Evolutionary conservation across 2,329 filamentous ascomycete species (phyloP), one percentile per base, ranked within the genome.

Genomic region (Bipolaris bicolor): DNA sequence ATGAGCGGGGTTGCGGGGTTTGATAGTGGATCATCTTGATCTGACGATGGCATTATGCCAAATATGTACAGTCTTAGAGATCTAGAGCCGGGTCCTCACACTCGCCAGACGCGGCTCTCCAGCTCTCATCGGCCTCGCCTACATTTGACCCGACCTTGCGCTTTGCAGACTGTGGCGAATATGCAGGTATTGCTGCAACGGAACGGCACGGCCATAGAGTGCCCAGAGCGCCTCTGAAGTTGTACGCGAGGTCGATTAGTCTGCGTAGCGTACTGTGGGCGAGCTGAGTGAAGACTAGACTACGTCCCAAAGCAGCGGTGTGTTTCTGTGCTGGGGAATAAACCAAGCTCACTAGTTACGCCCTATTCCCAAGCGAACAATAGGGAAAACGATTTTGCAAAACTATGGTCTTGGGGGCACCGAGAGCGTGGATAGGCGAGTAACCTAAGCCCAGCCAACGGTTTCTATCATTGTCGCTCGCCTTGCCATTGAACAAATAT

Each of bases 301-400:
- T 36, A 20, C 18, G 34, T 15, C 40, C 46, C 24, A 29, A 57
- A 57, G 45, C 26, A 49, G 39, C 52, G 55, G 55, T 54, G 55
- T 57, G 50, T 43, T 44, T 44, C 54, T 36, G 41, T 57, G 26
- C 39, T 20, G 11, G 33, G 24, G 44, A 45, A 46, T 29, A 20
- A 44, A 10, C 18, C 31, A 41, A 45, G 16, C 44, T 44, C 37
- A 48, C 44, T 44, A 43, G 36, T 31, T 31, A n/a, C 34, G 22
- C 36, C 18, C 44, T 44, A 16, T 44, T 46, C 40, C 39, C 29
- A 44, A 34, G 39, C 31, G n/a, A 39, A 46, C 11, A 36, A 31
- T 26, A 13, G 26, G 26, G 15, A 34, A 36, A 45, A 33, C 31
- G 34, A 46, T n/a, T 20, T 16, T 49, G 26, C 24, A 41, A 53